Evolutionary conservation across 2,329 filamentous ascomycete species (phyloP).

Genomic region (Raffaelea albimanens): DNA sequence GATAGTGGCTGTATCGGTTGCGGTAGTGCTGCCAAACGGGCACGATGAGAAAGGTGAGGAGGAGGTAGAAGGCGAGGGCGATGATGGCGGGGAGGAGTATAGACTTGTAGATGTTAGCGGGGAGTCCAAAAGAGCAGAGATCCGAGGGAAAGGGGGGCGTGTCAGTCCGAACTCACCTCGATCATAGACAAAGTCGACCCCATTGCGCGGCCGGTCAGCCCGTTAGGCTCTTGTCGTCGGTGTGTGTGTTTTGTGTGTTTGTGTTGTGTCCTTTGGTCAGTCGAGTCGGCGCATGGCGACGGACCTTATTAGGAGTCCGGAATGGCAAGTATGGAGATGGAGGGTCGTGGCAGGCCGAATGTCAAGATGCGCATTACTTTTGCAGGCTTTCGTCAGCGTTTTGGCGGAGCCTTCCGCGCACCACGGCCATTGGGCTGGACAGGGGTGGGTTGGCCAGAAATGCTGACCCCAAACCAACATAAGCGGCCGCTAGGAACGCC

Average conservation of each 20-base stretch:
- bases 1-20: constrained; percentile 63
- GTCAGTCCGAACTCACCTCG: constrained; percentile 20
- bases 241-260: not conserved
- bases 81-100: constrained; percentile 62
- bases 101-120: constrained; percentile 36
- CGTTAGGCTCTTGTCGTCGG: not conserved
- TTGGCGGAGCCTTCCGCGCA: not conserved
- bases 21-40: constrained; percentile 63
- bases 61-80: constrained; percentile 58
- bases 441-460: too few relatives aligned
- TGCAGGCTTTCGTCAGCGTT: not conserved
- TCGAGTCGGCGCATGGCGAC: too few relatives aligned
- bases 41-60: constrained; percentile 54
- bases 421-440: too few relatives aligned
- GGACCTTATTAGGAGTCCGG: too few relatives aligned
- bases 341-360: too few relatives aligned
- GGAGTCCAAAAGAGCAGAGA: not conserved
- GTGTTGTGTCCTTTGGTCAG: not conserved
- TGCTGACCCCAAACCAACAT: too few relatives aligned
- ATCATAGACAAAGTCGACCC: constrained; percentile 25
- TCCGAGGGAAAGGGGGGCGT: too few relatives aligned
- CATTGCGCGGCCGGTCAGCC: constrained; percentile 18
- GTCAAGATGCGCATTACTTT: too few relatives aligned
- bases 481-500: too few relatives aligned
- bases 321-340: too few relatives aligned